Conservation (phyloP, 257 asterid species). For the Jacaranda mimosifolia region DNA sequence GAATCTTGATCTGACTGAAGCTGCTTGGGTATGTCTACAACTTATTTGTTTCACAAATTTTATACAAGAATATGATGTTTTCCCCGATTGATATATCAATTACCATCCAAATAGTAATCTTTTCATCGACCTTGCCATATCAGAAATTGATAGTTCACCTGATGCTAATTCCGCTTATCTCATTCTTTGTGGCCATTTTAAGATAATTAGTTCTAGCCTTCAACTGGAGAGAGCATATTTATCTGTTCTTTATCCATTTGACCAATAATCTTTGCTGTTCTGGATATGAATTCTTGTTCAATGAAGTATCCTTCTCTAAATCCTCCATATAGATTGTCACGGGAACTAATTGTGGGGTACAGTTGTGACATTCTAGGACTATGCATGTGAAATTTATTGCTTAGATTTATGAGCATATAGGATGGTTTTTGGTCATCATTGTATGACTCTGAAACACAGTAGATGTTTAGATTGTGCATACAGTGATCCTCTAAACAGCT, state of each 20-base stretch:
- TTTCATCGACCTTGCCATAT: background rate
- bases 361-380: background rate
- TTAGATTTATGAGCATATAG: background rate
- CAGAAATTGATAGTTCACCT: background rate
- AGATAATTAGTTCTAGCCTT: background rate
- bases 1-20: conserved; percentile 89
- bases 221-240: background rate
- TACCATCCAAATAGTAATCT: conserved; percentile 28
- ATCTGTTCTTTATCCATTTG: background rate
- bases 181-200: background rate
- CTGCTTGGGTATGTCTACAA: conserved; percentile 85
- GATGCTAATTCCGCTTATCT: background rate
- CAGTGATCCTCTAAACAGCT: background rate
- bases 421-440: background rate
- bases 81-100: conserved; percentile 10
- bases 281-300: background rate
- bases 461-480: background rate
- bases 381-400: conserved; percentile 4
- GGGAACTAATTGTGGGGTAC: conserved; percentile 5
- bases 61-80: conserved; percentile 21
- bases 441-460: background rate
- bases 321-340: background rate
- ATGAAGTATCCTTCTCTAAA: background rate
- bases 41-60: conserved; percentile 26
- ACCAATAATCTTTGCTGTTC: conserved; percentile 9